Evolutionary conservation across 345 rosid species (phyloP), one percentile per base, ranked within the genome.

Genomic region (Eutrema japonicum): DNA sequence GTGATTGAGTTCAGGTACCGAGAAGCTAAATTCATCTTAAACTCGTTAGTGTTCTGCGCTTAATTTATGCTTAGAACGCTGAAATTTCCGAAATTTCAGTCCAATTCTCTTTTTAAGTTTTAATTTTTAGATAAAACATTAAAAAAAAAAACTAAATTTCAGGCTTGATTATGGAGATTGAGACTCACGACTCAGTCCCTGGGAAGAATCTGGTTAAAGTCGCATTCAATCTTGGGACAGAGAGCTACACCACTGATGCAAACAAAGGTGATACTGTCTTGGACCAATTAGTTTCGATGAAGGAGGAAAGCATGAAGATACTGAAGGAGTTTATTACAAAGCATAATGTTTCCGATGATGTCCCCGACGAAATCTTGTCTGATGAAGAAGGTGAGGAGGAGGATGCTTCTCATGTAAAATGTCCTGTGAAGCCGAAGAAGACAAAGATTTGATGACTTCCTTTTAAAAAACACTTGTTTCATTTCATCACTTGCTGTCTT

Each of bases 241-340:
- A 91, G 77, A 64, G 41, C n/a, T 82, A 82, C 80, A 74, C 81
- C 0, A 71, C 89, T 38, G 79, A 57, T 51, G 82, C 80, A 33
- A 56, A n/a, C 63, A 61, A 78, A 52, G 87, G 89, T 13, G 83
- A 82, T 16, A 48, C 68, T 36, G 70, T 94, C 2, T 83, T 89
- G 1, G 87, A 85, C 76, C 95, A 91, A 77, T 70, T 94, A 82
- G 82, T 72, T 74, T 84, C 87, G 26, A 76, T 88, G 87, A 94
- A 91, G 78, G 95, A 85, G 68, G 79, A 87, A 81, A 89, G 89
- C 82, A 94, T 89, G 96, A 74, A 59, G 63, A 26, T 87, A 52
- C 76, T 91, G 42, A 94, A 88, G 82, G 95, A 91, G 46, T 94
- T 83, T 85, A 88, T 94, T 69, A 86, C 95, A 70, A 91, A 78